phyloP scores from a whole-genome alignment of 352 stramenopile genomes.

The Phytophthora agathidicida region DNA sequence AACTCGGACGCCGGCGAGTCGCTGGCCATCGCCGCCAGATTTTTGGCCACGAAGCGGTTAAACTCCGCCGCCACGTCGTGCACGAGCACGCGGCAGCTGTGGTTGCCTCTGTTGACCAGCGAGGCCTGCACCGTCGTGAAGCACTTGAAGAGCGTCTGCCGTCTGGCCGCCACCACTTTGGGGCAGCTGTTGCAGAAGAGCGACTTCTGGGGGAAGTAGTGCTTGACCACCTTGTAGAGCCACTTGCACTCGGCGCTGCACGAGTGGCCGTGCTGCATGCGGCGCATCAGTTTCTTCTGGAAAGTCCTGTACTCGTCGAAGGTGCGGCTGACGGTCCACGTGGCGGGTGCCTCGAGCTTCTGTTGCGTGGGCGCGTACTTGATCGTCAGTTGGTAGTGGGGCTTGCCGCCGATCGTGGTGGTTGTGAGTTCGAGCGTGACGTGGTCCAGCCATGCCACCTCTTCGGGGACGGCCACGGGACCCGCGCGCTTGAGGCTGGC shows the following conservation, averaged over 20 bases:
- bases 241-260: conserved; percentile 70
- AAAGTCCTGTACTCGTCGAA: conserved; percentile 59
- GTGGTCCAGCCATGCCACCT: conserved; percentile 44
- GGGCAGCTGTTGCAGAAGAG: conserved; percentile 45
- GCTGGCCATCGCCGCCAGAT: conserved; percentile 21
- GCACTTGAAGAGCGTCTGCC: conserved; percentile 45
- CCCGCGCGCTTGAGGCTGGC: conserved; percentile 33
- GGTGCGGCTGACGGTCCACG: conserved; percentile 38
- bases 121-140: conserved; percentile 43
- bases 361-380: conserved; percentile 25
- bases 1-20: conserved; percentile 38
- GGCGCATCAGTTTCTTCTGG: conserved; percentile 51
- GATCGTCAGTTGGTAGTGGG: conserved; percentile 44
- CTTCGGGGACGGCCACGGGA: conserved; percentile 28
- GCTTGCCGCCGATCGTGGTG: conserved; percentile 19
- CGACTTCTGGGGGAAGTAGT: conserved; percentile 64
- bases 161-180: conserved; percentile 36
- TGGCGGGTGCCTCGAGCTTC: conserved; percentile 31
- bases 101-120: conserved; percentile 46
- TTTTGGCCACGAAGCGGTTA: conserved; percentile 43
- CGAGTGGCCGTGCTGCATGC: conserved; percentile 56
- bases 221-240: conserved; percentile 66
- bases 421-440: conserved; percentile 34
- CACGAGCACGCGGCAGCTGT: conserved; percentile 38
- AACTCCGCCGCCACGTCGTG: conserved; percentile 40